phyloP scores from a whole-genome alignment of 352 stramenopile genomes.

The Globisporangium megalacanthum region DNA sequence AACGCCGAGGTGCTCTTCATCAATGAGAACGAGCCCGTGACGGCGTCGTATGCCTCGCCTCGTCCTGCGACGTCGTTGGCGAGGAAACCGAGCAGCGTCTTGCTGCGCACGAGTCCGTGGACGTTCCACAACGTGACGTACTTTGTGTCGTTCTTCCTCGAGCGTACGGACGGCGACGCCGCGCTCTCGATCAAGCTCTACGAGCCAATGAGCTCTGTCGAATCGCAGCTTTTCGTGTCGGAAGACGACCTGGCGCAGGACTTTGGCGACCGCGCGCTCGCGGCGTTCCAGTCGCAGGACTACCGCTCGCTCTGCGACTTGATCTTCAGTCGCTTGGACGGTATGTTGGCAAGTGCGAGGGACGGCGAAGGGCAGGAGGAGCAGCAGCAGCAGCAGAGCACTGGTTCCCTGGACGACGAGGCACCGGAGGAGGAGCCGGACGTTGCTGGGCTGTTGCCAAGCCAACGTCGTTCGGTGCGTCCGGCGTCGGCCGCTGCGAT shows the following conservation, averaged over 20 bases:
- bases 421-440: too few species aligned
- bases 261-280: conserved; percentile 38
- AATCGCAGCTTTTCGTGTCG: conserved; percentile 63
- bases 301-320: conserved; percentile 55
- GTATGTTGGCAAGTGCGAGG: conserved; percentile 33
- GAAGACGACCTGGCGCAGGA: conserved; percentile 46
- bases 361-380: conserved; percentile 6
- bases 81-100: conserved; percentile 16
- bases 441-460: neutral
- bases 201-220: conserved; percentile 71
- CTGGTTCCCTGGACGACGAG: neutral
- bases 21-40: conserved; percentile 62
- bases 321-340: conserved; percentile 51
- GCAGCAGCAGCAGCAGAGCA: neutral
- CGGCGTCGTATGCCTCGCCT: conserved; percentile 9
- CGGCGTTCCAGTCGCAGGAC: conserved; percentile 36
- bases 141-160: conserved; percentile 77
- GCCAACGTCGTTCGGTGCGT: neutral
- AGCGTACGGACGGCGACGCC: conserved; percentile 21
- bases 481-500: neutral
- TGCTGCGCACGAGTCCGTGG: conserved; percentile 64
- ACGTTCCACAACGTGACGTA: conserved; percentile 61
- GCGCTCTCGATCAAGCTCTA: conserved; percentile 70
- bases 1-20: conserved; percentile 65
- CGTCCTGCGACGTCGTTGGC: conserved; percentile 1